Base-by-base conservation (phyloP, 2,329 filamentous ascomycete species). In the Aureobasidium sp. region DNA sequence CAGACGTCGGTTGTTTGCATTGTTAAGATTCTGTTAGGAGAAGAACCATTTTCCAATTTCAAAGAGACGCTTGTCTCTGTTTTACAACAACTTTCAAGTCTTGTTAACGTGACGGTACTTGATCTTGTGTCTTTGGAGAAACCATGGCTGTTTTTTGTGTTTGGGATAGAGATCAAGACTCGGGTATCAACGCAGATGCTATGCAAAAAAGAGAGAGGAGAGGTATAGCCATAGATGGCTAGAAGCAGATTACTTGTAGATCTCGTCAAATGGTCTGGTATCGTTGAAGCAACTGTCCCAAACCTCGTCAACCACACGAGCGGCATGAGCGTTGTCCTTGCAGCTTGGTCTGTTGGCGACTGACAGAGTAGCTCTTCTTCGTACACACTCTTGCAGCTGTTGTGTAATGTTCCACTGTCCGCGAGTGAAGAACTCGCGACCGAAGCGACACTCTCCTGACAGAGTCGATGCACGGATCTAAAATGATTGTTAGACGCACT, bases 231-330 rank as follows among this genome's bases (percentile, higher is more conserved):
- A 47, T 47, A 30, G 5, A 39, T 15, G 10, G 25, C 2, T 10
- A 59, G 21, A 36, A 59, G 30, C 49, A 15, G 42, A 30, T 71
- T 66, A 93, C 73, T 90, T 86, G 74, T 96, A 99, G 59, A 99
- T 91, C 73, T 97, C 93, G 74, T 97, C 91, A 75, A 99, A 99
- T 2, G 94, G 94, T 70, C 94, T 81, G 4, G 93, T 97, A 75
- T 99, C 94, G 57, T 84, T 79, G 73, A 96, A 99, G 75, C 94
- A 99, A 69, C 91, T 97, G 67, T 96, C 92, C 91, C 93, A 99
- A n/a, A 99, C 94, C 75, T 96, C 88, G 75, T 97, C 94, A 62
- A 99, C 91, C 30, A 95, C 86, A 76, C 89, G 90, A 57, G 85
- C 83, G 4, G 94, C 94, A 67, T 97, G 90, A 15, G 86, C 86